These are phyloP conservation scores for Lathyrus sativus DNA, from an alignment of 306 rosid species.

Conservation along the genomic window DNA sequence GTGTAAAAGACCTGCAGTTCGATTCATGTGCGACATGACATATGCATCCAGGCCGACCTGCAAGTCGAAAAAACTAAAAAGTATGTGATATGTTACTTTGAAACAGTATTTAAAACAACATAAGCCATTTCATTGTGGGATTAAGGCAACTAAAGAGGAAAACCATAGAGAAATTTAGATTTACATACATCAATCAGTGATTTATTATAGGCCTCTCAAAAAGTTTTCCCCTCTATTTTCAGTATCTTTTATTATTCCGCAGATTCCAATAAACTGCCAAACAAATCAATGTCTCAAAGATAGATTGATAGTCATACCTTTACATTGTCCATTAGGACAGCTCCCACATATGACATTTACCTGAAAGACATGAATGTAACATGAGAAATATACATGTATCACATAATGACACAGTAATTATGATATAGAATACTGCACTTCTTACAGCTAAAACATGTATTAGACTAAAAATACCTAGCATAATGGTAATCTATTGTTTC, in stretches of 20 bases:
- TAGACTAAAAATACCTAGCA: slow-evolving; percentile 3
- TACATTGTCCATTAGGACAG: slow-evolving; percentile 75
- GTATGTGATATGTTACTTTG: slow-evolving; percentile 24
- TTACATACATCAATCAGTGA: slow-evolving; percentile 21
- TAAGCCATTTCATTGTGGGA: slow-evolving; percentile 25
- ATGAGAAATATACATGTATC: slow-evolving; percentile 34
- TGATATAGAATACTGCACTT: slow-evolving; percentile 6
- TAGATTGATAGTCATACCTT: slow-evolving; percentile 55
- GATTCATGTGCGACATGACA: slow-evolving; percentile 76
- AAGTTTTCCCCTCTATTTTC: slow-evolving; percentile 1
- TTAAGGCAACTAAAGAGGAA: slow-evolving; percentile 14
- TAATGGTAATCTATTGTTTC: not conserved
- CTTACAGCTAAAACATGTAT: not conserved
- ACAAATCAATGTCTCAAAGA: slow-evolving; percentile 28
- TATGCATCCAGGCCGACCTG: slow-evolving; percentile 87
- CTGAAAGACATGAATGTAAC: slow-evolving; percentile 55
- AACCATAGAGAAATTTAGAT: slow-evolving; percentile 17
- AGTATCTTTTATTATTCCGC: slow-evolving; percentile 4
- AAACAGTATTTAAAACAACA: slow-evolving; percentile 21
- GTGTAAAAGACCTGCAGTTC: slow-evolving; percentile 71
- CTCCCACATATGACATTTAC: slow-evolving; percentile 82
- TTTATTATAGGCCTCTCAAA: slow-evolving; percentile 7
- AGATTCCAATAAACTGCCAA: slow-evolving; percentile 30
- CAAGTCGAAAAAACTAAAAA: slow-evolving; percentile 34
- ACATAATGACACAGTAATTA: slow-evolving; percentile 6